These are phyloP conservation scores for Torulaspora globosa DNA, from an alignment of 1,139 yeast genomes.

Conservation along the genomic window DNA sequence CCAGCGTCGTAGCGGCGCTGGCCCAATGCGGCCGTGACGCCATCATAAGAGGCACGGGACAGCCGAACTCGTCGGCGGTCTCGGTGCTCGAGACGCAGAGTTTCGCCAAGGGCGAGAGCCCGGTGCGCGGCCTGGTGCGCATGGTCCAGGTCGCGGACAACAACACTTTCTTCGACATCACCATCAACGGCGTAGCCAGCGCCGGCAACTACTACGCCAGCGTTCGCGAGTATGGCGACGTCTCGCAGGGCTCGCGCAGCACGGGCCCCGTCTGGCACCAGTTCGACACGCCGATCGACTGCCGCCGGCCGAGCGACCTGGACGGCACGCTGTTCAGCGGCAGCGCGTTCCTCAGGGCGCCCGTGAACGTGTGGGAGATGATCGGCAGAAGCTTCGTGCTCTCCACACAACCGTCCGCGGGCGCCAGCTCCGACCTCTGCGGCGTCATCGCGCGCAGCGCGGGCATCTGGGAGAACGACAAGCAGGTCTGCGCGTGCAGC, in stretches of 20 bases:
- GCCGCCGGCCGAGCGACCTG: slow-evolving; percentile 37
- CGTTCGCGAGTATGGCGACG: slow-evolving; percentile 67
- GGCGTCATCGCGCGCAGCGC: slow-evolving; percentile 96
- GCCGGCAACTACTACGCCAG: slow-evolving; percentile 67
- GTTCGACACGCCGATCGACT: slow-evolving; percentile 41
- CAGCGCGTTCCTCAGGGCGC: slow-evolving; percentile 60
- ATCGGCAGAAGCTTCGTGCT: slow-evolving; percentile 81
- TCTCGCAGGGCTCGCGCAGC: slow-evolving; percentile 66
- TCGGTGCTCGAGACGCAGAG: slow-evolving; percentile 77
- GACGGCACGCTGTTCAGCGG: slow-evolving; percentile 40
- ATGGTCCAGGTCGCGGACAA: slow-evolving; percentile 61
- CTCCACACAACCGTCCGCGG: slow-evolving; percentile 42
- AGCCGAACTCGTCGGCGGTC: slow-evolving; percentile 85
- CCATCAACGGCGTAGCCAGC: slow-evolving; percentile 61
- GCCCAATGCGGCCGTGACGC: slow-evolving; percentile 66
- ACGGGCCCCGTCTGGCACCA: slow-evolving; percentile 54
- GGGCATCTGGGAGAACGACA: slow-evolving; percentile 94
- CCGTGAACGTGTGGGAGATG: slow-evolving; percentile 54
- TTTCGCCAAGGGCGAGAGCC: slow-evolving; percentile 45
- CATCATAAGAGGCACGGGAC: slow-evolving; percentile 86
- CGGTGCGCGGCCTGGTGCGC: slow-evolving; percentile 84
- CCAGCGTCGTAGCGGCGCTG: slow-evolving; percentile 26
- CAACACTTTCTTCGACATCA: slow-evolving; percentile 65
- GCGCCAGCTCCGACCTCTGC: slow-evolving; percentile 48
- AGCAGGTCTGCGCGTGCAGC: slow-evolving; percentile 87